phyloP scores from a whole-genome alignment of 2,329 filamentous ascomycete species.

The Colletotrichum aenigma region DNA sequence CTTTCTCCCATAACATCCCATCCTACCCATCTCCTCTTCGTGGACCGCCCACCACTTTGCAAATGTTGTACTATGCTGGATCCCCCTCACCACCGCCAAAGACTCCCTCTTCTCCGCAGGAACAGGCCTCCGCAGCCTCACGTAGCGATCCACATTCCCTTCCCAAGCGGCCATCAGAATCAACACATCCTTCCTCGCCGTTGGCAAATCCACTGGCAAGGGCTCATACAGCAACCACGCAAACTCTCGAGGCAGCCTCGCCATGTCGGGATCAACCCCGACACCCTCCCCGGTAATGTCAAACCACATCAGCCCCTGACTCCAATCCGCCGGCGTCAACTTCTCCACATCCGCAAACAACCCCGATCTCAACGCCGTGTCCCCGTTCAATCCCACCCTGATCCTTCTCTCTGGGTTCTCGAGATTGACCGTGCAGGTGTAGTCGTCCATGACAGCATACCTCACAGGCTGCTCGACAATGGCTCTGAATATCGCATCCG shows the following conservation, averaged over 20 bases:
- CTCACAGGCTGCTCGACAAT: constrained; percentile 32
- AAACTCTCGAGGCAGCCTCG: background rate
- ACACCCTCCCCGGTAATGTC: background rate
- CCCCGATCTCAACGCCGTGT: background rate
- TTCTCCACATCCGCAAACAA: background rate
- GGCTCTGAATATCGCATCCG: constrained; percentile 28
- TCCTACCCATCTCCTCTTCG: background rate
- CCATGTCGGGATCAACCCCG: background rate
- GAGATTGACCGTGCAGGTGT: constrained; percentile 16
- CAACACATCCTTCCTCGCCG: background rate
- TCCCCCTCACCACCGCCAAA: constrained; percentile 26
- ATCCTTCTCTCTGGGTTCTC: background rate
- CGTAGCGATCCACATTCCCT: background rate
- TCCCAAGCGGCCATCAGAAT: background rate
- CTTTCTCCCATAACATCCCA: background rate
- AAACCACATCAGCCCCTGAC: background rate
- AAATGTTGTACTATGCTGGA: constrained; percentile 40
- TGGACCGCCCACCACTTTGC: constrained; percentile 33
- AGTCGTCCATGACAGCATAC: constrained; percentile 42
- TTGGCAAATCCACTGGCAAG: background rate
- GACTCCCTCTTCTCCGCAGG: background rate
- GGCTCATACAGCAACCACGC: background rate
- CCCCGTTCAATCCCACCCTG: background rate
- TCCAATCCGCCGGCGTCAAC: background rate
- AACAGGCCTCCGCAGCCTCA: background rate